Conservation (phyloP, 169 alveolate genomes). For the Plasmodium knowlesi region DNA sequence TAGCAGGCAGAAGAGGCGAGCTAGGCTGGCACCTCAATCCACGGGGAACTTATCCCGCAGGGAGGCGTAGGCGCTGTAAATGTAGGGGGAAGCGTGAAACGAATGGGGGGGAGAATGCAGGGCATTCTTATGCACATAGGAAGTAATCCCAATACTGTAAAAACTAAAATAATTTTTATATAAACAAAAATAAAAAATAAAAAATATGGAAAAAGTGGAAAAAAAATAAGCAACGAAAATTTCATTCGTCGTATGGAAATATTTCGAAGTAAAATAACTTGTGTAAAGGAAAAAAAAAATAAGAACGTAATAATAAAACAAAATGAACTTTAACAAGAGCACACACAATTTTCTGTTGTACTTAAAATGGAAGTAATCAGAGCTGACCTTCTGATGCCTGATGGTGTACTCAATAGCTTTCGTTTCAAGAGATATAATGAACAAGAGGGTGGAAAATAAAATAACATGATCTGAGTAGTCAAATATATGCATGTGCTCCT, state of each 20-base stretch:
- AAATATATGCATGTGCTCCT: conserved; percentile 70
- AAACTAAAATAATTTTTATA: conserved; percentile 72
- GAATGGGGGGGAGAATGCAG: not conserved
- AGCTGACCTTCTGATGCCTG: conserved; percentile 50
- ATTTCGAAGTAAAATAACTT: conserved; percentile 68
- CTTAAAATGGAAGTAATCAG: conserved; percentile 66
- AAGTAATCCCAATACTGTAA: conserved; percentile 71
- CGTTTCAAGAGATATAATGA: conserved; percentile 53
- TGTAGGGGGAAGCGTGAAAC: conserved; percentile 11
- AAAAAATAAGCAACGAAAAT: conserved; percentile 76
- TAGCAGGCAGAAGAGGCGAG: not conserved
- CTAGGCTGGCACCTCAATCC: not conserved
- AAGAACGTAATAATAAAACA: conserved; percentile 73
- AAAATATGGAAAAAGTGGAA: conserved; percentile 73
- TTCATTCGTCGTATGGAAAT: conserved; percentile 75
- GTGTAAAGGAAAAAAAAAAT: conserved; percentile 71
- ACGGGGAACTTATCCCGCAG: conserved; percentile 33
- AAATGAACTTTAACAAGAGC: conserved; percentile 25
- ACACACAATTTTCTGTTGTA: conserved; percentile 69
- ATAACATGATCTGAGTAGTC: conserved; percentile 76
- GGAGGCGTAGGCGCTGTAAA: not conserved
- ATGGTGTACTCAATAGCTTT: conserved; percentile 73
- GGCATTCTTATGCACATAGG: conserved; percentile 3
- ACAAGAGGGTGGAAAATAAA: conserved; percentile 65
- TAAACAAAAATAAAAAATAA: conserved; percentile 66